Evolutionary conservation across 441 rosid genomes (phyloP), one percentile per base, ranked within the genome.

Genomic region (Erodium trifolium): DNA sequence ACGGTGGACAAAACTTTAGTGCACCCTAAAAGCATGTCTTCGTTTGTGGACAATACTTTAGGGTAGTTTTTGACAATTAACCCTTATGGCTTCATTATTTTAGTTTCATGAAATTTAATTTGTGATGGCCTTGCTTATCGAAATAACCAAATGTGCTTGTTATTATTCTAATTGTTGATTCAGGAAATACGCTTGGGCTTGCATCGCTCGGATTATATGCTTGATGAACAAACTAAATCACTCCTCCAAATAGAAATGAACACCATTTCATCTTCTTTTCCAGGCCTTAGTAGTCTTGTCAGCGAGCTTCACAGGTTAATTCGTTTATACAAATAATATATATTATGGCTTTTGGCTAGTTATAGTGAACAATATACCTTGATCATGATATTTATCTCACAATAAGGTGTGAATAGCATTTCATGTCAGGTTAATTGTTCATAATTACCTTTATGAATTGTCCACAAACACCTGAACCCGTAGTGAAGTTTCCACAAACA

Each of bases 161-260:
- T 62, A 62, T 19, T 68, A 2, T 76, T 66, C 73, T 62, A 66
- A 27, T 73, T 67, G 67, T 27, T 75, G 7, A 66, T 74, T 17
- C 86, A 92, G 99, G 98, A 92, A 51, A 92, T 95, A 76, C 91
- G 95, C 55, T 66, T 95, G 77, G 99, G 98, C 18, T 85, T 95
- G 70, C 97, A 92, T 78, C 97, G 97, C 68, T 92, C 96, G 10
- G 99, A 95, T 81, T 95, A 95, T 78, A 95, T 89, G 99, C 96
- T 95, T 72, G 98, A 92, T 74, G 91, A 84, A 75, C 82, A 95
- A 82, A 95, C 97, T n/a, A 89, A 92, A 71, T 81, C 80, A 45
- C 96, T 95, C 67, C 98, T 95, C 71, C 99, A 95, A 72, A 86
- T 92, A 70, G 99, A 92, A 87, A 72, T 95, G 73, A 95, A 95